Percentiles rank a stretch among this genome's conserved stretches.
These are phyloP conservation scores for Mikania micrantha DNA, from an alignment of 129 eudicot species.

Conservation along the genomic window DNA sequence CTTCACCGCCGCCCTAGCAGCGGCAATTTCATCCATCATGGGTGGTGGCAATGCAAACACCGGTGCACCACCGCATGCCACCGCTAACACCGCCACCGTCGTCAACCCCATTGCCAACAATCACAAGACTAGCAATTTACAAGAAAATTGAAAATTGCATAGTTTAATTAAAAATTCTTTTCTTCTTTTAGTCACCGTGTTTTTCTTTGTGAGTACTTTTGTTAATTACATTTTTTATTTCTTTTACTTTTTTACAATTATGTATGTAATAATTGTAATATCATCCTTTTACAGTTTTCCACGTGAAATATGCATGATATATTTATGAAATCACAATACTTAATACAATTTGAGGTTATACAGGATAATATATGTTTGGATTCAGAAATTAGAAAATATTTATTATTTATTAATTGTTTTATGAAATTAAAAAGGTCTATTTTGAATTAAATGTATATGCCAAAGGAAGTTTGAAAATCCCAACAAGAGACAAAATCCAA, in stretches of 20 bases:
- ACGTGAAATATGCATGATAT: not conserved
- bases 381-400: not conserved
- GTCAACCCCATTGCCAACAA: conserved; percentile 13
- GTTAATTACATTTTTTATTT: conserved; percentile 16
- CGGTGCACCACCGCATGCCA: conserved; percentile 6
- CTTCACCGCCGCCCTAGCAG: conserved; percentile 83
- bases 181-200: conserved; percentile 23
- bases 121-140: conserved; percentile 19
- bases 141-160: conserved; percentile 21
- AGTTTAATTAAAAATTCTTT: conserved; percentile 28
- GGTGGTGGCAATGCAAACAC: conserved; percentile 32
- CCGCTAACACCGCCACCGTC: conserved; percentile 15
- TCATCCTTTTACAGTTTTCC: not conserved
- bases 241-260: not conserved
- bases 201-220: conserved; percentile 3
- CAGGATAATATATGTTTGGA: not conserved
- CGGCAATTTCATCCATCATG: conserved; percentile 77
- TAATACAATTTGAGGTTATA: not conserved
- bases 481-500: conserved; percentile 16
- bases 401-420: not conserved
- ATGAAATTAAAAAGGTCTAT: not conserved
- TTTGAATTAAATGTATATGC: conserved; percentile 6
- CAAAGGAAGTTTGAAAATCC: conserved; percentile 20
- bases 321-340: not conserved
- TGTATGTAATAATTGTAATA: conserved; percentile 7